Conservation (phyloP, 805 yeast genomes). For the Saccharomycopsis selenospora region DNA sequence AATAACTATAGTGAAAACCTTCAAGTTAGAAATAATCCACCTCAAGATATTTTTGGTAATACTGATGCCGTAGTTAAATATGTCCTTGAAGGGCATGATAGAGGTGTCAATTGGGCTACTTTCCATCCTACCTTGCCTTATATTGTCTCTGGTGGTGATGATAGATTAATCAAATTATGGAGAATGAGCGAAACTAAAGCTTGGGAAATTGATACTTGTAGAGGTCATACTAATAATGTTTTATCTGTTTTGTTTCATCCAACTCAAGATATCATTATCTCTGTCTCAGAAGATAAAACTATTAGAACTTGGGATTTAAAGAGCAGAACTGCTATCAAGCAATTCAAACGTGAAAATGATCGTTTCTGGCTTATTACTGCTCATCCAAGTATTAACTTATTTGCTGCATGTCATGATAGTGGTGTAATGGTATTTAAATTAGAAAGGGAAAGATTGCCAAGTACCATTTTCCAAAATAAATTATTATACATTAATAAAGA, state of each 20-base stretch:
- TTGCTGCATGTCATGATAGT: constrained; percentile 94
- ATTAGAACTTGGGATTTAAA: constrained; percentile 95
- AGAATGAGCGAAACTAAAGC: constrained; percentile 96
- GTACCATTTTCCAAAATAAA: constrained; percentile 61
- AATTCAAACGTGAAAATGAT: constrained; percentile 87
- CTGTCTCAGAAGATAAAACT: constrained; percentile 94
- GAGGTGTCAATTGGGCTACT: constrained; percentile 98
- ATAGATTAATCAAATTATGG: constrained; percentile 92
- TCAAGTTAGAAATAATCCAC: constrained; percentile 54
- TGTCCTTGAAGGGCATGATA: constrained; percentile 94
- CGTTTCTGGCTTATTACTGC: constrained; percentile 89
- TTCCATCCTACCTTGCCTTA: constrained; percentile 96
- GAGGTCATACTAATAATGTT: constrained; percentile 95
- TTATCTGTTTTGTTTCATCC: constrained; percentile 90
- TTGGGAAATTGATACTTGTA: constrained; percentile 98
- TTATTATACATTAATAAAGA: constrained; percentile 73
- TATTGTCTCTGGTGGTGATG: constrained; percentile 94
- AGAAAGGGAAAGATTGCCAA: constrained; percentile 97
- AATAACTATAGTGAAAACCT: constrained; percentile 39
- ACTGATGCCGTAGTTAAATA: constrained; percentile 92
- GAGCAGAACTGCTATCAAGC: constrained; percentile 87
- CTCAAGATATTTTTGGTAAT: constrained; percentile 91
- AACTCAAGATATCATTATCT: constrained; percentile 80
- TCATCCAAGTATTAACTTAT: constrained; percentile 85
- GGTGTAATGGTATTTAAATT: constrained; percentile 98